Conservation (phyloP, 805 yeast species). For the Ogataea ramenticola region DNA sequence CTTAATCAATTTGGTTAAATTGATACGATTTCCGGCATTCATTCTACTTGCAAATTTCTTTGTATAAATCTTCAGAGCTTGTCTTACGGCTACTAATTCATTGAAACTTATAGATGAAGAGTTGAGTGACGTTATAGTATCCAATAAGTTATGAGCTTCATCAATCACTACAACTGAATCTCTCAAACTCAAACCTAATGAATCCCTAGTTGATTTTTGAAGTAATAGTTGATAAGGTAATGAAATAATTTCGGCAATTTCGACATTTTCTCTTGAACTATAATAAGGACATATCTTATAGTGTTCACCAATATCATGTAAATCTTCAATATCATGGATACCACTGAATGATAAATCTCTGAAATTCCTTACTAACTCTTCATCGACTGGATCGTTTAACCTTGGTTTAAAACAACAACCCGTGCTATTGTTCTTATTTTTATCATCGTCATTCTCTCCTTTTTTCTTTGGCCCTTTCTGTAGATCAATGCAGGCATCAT, state of each 20-base stretch:
- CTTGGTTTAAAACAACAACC: slow-evolving; percentile 38
- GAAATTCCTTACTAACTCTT: slow-evolving; percentile 32
- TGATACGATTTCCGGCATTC: slow-evolving; percentile 64
- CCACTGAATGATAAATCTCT: slow-evolving; percentile 48
- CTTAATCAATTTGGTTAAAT: slow-evolving; percentile 55
- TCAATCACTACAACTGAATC: slow-evolving; percentile 73
- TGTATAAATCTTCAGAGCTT: slow-evolving; percentile 48
- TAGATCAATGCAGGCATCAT: slow-evolving; percentile 74
- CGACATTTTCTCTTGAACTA: slow-evolving; percentile 50
- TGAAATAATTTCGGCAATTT: slow-evolving; percentile 65
- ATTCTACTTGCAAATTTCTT: slow-evolving; percentile 55
- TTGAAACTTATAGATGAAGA: slow-evolving; percentile 48
- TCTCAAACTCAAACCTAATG: slow-evolving; percentile 50
- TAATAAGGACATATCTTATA: slow-evolving; percentile 76
- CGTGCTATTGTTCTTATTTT: not conserved
- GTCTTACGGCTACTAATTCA: slow-evolving; percentile 39
- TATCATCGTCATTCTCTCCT: slow-evolving; percentile 16
- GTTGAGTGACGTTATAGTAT: slow-evolving; percentile 62
- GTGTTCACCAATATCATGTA: slow-evolving; percentile 50
- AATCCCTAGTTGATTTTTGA: slow-evolving; percentile 51
- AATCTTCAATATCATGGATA: slow-evolving; percentile 75
- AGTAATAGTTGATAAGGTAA: slow-evolving; percentile 79
- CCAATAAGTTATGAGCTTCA: slow-evolving; percentile 87
- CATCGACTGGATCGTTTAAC: slow-evolving; percentile 22
- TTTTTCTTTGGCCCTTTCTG: slow-evolving; percentile 33